phyloP scores from a whole-genome alignment of 352 stramenopile species.

The Globisporangium viniferum region DNA sequence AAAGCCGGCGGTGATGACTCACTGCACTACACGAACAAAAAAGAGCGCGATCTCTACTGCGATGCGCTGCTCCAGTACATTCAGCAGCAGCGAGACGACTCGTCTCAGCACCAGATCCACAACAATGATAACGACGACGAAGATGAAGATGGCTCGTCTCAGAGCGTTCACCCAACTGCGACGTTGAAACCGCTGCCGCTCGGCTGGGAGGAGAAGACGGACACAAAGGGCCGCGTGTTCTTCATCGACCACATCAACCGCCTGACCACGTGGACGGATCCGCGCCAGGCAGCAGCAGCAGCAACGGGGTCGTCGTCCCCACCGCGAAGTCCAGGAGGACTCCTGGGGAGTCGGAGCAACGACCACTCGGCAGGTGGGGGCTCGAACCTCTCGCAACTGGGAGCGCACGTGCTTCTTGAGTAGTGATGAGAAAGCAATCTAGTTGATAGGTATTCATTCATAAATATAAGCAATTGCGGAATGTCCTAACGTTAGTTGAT shows the following conservation, averaged over 20 bases:
- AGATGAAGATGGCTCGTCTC: neutral
- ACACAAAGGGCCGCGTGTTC: constrained; percentile 64
- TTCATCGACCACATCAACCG: constrained; percentile 79
- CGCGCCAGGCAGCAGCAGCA: constrained; percentile 17
- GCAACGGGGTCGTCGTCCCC: neutral
- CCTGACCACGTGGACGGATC: constrained; percentile 69
- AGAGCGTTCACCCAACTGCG: neutral
- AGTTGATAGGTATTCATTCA: neutral
- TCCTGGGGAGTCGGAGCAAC: constrained; percentile 7
- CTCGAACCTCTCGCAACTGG: constrained; percentile 17
- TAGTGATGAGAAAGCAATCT: neutral
- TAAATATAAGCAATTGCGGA: neutral
- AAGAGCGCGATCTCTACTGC: constrained; percentile 61
- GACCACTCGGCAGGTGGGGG: neutral
- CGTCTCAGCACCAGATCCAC: neutral
- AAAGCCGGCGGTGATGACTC: constrained; percentile 27
- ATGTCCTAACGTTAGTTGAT: neutral
- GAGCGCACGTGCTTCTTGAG: constrained; percentile 12
- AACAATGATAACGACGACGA: constrained; percentile 12
- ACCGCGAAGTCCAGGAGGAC: neutral
- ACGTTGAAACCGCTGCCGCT: constrained; percentile 36
- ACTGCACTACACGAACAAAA: constrained; percentile 45
- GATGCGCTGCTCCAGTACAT: constrained; percentile 72
- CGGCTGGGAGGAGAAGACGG: constrained; percentile 69
- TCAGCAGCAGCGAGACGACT: constrained; percentile 59